Percentiles rank a stretch among this genome's conserved stretches.
Evolutionary conservation across 371 early-diverging fungal species (phyloP).

Genomic region (Cladochytrium tenue): DNA sequence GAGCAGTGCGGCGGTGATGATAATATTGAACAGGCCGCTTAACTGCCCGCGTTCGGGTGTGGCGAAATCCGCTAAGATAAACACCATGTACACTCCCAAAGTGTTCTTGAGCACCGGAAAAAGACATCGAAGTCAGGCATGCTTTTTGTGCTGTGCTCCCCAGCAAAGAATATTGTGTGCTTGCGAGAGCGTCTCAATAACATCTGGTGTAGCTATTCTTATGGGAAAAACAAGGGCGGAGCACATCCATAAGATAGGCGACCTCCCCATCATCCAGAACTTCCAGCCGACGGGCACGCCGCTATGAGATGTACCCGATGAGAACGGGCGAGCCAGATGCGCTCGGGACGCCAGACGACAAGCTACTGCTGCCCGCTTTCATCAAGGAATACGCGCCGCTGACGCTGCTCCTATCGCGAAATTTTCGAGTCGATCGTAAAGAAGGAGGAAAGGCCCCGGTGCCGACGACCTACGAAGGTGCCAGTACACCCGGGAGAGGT

Average conservation of each 20-base stretch:
- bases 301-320: slow-evolving; percentile 18
- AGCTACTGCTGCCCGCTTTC: background rate
- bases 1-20: too few species aligned
- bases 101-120: slow-evolving; percentile 5
- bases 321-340: slow-evolving; percentile 19
- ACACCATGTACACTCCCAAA: slow-evolving; percentile 30
- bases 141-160: slow-evolving; percentile 20
- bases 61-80: slow-evolving; percentile 13
- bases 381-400: background rate
- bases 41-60: too few species aligned
- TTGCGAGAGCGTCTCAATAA: slow-evolving; percentile 7
- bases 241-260: slow-evolving; percentile 10
- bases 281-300: slow-evolving; percentile 19
- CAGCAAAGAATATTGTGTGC: slow-evolving; percentile 11
- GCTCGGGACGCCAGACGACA: background rate
- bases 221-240: slow-evolving; percentile 15
- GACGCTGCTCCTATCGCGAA: too few species aligned
- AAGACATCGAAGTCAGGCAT: background rate
- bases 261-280: slow-evolving; percentile 24
- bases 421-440: too few species aligned
- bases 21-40: too few species aligned
- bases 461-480: background rate
- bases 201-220: slow-evolving; percentile 10
- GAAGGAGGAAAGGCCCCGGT: background rate
- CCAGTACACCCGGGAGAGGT: slow-evolving; percentile 16